Evolutionary conservation across 2,329 filamentous ascomycete species (phyloP), one percentile per base, ranked within the genome.

Genomic region (Bipolaris sorokiniana): DNA sequence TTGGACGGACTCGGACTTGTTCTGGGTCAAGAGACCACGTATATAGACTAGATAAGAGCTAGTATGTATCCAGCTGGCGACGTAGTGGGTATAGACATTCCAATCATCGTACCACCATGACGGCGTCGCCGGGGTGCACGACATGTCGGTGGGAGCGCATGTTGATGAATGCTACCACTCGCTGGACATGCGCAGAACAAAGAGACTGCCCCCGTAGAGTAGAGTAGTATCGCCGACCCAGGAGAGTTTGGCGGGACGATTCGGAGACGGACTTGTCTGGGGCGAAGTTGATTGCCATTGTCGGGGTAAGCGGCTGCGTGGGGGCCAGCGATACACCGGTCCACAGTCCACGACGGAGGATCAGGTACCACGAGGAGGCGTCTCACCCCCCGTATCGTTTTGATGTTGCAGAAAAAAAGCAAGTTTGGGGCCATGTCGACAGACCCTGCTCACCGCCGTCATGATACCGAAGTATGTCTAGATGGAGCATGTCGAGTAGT

Each of bases 321-420:
- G 71, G 63, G 41, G 48, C 47, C 26, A 47, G 26, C 26, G 26
- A 45, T 45, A 49, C 42, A 45, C 26, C 53, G 62, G 61, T 68
- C 60, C 26, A 28, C 53, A 59, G 61, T 68, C 61, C 63, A 64
- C 59, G 56, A 63, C 58, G 56, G 63, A 61, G 48, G 58, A 67
- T 71, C 71, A 76, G 71, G 72, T 67, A 75, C 73, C 60, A 54
- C 59, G 59, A 58, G 58, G 56, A 59, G 60, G 63, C 57, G 64
- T 61, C 56, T 59, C 5, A 15, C 15, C n/a, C 37, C 46, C 55
- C 48, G 47, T 52, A 37, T 48, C 33, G 52, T 49, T 37, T 16
- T 9, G 28, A 31, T 13, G 13, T 31, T 31, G 28, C 28, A 31
- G 7, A 10, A 31, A 51, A 71, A 51, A 70, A 71, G 67, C 66